A percentile compares a stretch with the other conserved stretches of the same genome.
Evolutionary conservation across 345 rosid species (phyloP).

Genomic region (Psidium guajava): DNA sequence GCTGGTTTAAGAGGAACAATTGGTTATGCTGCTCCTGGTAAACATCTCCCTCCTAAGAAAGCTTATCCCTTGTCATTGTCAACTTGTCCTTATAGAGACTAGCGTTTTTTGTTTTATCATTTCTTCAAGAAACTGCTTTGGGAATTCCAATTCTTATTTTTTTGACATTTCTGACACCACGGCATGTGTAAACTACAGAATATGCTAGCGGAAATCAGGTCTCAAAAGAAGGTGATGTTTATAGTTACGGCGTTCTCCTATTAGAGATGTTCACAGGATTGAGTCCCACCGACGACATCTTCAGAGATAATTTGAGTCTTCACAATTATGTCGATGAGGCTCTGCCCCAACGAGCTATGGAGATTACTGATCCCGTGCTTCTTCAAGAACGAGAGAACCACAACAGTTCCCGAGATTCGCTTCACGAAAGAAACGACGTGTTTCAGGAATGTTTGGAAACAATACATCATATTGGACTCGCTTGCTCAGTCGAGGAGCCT

Average conservation of each 20-base stretch:
- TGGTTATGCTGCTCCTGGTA: accelerated
- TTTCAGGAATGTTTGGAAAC: neutral
- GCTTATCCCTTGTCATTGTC: neutral
- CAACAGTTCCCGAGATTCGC: neutral
- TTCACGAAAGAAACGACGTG: neutral
- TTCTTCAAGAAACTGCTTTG: neutral
- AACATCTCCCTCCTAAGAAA: neutral
- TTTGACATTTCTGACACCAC: neutral
- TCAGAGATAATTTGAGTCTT: neutral
- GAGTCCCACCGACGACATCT: neutral
- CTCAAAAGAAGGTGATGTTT: neutral
- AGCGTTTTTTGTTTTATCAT: neutral
- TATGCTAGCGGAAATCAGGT: neutral
- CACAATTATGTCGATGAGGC: neutral
- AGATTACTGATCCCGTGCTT: neutral
- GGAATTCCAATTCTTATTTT: neutral
- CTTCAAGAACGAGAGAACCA: neutral
- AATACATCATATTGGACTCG: neutral
- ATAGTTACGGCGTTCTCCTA: neutral
- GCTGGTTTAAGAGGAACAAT: neutral
- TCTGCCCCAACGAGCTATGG: neutral
- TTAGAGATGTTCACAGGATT: neutral
- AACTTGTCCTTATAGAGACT: neutral
- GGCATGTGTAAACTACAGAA: accelerated
- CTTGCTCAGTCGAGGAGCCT: neutral